These are phyloP conservation scores for Grosmannia clavigera DNA, from an alignment of 2,329 filamentous ascomycete species.

Conservation along the genomic window DNA sequence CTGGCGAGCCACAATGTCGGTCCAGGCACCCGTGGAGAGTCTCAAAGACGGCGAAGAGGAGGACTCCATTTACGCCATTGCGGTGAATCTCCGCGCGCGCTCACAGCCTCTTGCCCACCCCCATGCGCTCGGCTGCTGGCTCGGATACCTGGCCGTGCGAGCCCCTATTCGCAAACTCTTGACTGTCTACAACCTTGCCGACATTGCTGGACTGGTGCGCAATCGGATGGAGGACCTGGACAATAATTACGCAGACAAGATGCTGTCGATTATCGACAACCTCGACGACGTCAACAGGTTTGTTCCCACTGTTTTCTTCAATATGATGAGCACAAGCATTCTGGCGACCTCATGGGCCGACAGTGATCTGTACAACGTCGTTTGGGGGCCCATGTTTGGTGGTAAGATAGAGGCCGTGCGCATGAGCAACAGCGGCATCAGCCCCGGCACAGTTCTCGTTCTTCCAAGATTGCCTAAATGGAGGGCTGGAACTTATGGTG, in stretches of 20 bases:
- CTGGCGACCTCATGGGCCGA: background rate
- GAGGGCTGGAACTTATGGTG: background rate
- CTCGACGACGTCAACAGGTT: background rate
- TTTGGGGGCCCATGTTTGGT: background rate
- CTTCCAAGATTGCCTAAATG: background rate
- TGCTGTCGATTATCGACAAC: background rate
- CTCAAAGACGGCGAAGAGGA: background rate
- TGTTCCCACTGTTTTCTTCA: background rate
- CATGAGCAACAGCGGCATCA: background rate
- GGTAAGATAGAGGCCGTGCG: background rate
- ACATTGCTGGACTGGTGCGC: background rate
- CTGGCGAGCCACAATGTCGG: background rate
- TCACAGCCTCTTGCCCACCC: background rate
- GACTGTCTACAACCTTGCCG: background rate
- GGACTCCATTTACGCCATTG: background rate
- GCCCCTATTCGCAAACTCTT: background rate
- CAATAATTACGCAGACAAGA: background rate
- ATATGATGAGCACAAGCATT: background rate
- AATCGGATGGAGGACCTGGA: background rate
- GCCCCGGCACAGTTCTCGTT: background rate
- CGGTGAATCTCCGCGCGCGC: background rate
- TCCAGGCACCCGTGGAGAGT: background rate
- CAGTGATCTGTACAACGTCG: background rate
- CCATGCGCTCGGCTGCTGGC: background rate
- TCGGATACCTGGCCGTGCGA: background rate